Conservation (phyloP, 179 eudicot species). For the Sideroxylon spinosum region DNA sequence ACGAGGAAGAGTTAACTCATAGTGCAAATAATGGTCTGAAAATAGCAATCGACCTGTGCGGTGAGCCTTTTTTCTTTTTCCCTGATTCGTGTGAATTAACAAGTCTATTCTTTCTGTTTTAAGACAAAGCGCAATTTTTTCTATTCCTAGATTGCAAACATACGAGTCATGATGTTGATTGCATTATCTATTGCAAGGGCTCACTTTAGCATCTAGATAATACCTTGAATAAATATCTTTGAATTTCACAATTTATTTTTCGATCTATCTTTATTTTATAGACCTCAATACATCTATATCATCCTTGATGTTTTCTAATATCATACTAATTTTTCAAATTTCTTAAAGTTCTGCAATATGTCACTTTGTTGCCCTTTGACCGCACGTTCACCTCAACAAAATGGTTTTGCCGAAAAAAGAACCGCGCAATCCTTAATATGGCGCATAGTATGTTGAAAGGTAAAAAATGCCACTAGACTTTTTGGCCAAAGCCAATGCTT, state of each 20-base stretch:
- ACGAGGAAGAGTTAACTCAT: conserved; percentile 47
- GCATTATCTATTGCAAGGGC: not conserved
- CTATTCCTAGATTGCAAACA: not conserved
- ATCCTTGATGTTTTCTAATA: too few species aligned
- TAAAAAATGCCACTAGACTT: too few species aligned
- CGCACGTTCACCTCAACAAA: too few species aligned
- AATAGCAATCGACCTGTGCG: conserved; percentile 71
- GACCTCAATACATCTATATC: not conserved
- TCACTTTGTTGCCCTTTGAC: not conserved
- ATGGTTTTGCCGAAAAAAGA: too few species aligned
- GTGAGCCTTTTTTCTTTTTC: conserved; percentile 27
- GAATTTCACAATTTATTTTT: not conserved
- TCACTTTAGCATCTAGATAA: not conserved
- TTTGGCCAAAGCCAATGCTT: too few species aligned
- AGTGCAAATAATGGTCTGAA: conserved; percentile 60
- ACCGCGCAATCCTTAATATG: too few species aligned
- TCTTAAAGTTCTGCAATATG: not conserved
- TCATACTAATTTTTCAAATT: not conserved
- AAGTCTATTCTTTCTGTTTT: not conserved
- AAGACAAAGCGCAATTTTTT: not conserved
- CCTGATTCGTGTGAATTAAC: not conserved
- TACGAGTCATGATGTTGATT: not conserved
- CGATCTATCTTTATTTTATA: too few species aligned
- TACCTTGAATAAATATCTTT: not conserved
- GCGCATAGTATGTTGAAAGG: too few species aligned